Percentiles rank a stretch among this genome's conserved stretches.
Evolutionary conservation across 768 basidiomycete species (phyloP).

Genomic region (Tricholoma sp.): DNA sequence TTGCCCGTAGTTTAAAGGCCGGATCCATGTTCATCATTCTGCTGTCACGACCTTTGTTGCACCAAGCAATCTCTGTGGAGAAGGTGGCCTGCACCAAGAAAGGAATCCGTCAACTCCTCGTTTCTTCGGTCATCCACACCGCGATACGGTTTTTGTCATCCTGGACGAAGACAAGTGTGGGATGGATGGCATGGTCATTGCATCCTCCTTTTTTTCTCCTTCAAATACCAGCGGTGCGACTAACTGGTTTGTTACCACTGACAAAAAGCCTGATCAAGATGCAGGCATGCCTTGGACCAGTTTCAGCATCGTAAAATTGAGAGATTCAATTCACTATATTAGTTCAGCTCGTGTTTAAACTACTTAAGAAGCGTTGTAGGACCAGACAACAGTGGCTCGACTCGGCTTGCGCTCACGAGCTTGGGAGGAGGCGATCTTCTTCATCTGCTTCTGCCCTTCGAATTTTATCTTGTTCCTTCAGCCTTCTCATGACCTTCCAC

Average conservation of each 20-base stretch:
- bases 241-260: no score
- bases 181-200: background rate
- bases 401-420: background rate
- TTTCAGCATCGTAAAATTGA: no score
- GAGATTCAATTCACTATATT: no score
- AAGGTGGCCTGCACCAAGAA: background rate
- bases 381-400: no score
- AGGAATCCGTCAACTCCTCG: background rate
- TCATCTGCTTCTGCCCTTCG: constrained; percentile 3
- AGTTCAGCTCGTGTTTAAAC: no score
- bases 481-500: constrained; percentile 47
- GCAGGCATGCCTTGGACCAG: no score
- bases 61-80: background rate
- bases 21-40: background rate
- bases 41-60: background rate
- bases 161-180: background rate
- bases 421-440: constrained; percentile 1
- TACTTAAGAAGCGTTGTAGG: no score
- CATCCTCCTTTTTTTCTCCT: background rate
- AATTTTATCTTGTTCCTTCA: constrained; percentile 41
- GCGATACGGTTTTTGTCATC: background rate
- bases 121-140: background rate
- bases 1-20: background rate
- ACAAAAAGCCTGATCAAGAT: no score
- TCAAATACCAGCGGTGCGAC: background rate